These are phyloP conservation scores for Butyriboletus loyo DNA, from an alignment of 768 basidiomycete genomes.

Conservation along the genomic window DNA sequence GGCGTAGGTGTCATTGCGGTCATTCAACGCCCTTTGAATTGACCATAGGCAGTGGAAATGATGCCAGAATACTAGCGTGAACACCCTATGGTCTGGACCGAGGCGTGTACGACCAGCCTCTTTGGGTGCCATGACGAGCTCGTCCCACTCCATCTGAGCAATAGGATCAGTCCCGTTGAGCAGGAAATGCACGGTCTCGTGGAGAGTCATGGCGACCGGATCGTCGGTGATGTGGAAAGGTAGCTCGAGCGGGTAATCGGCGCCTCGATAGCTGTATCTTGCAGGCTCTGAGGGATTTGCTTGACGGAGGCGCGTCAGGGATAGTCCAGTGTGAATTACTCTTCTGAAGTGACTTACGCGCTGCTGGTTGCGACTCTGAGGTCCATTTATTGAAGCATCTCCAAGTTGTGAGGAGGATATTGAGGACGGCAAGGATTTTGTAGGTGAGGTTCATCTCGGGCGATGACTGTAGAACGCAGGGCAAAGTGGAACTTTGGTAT, in stretches of 20 bases:
- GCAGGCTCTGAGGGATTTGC: neutral
- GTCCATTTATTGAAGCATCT: neutral
- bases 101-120: conserved; percentile 11
- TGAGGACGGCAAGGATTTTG: neutral
- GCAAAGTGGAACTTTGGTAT: neutral
- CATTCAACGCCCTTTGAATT: conserved; percentile 9
- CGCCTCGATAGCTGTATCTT: conserved; percentile 9
- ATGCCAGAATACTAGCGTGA: conserved; percentile 11
- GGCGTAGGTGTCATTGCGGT: conserved; percentile 5
- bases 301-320: neutral
- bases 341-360: neutral
- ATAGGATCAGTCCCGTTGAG: conserved; percentile 5
- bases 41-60: conserved; percentile 16
- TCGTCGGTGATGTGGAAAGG: neutral
- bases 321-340: neutral
- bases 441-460: conserved; percentile 4
- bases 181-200: conserved; percentile 10
- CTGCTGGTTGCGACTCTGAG: neutral
- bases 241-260: conserved; percentile 9
- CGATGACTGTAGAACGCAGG: neutral
- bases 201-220: conserved; percentile 14
- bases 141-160: conserved; percentile 8
- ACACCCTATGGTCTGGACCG: conserved; percentile 11
- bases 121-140: conserved; percentile 4
- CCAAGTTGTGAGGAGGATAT: conserved; percentile 4